Evolutionary conservation across 345 rosid species (phyloP).

Genomic region (Ceriops decandra): DNA sequence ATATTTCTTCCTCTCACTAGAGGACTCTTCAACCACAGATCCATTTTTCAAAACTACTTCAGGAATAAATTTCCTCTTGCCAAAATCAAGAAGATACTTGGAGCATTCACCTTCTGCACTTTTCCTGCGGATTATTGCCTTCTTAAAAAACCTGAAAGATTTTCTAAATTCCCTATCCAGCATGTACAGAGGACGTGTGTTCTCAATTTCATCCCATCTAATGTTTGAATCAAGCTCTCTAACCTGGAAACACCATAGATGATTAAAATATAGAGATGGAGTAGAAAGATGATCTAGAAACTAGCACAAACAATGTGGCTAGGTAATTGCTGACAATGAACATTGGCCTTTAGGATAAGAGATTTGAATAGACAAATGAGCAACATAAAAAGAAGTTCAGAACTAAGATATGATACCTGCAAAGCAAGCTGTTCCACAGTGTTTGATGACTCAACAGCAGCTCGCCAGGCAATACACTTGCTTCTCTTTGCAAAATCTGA

Average conservation of each 20-base stretch:
- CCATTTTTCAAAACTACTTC: constrained; percentile 69
- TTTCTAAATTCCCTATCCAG: constrained; percentile 72
- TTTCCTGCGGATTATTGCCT: constrained; percentile 78
- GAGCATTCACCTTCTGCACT: constrained; percentile 45
- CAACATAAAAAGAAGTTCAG: background rate
- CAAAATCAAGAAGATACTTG: constrained; percentile 96
- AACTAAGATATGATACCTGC: constrained; percentile 45
- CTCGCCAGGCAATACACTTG: constrained; percentile 74
- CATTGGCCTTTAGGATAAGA: background rate
- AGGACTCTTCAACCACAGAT: constrained; percentile 65
- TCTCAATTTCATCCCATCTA: constrained; percentile 88
- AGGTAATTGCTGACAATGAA: background rate
- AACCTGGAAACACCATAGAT: constrained; percentile 48
- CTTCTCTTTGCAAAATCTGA: constrained; percentile 85
- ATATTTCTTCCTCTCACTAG: constrained; percentile 82
- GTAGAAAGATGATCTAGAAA: constrained; percentile 1
- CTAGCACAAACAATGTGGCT: too few species aligned
- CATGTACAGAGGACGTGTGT: constrained; percentile 47
- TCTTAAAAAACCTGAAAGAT: constrained; percentile 78
- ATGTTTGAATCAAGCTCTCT: constrained; percentile 77
- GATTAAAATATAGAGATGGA: constrained; percentile 12
- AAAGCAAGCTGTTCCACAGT: constrained; percentile 83
- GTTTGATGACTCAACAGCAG: constrained; percentile 84
- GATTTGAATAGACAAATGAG: background rate
- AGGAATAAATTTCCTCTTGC: constrained; percentile 87